These are phyloP conservation scores for Plasmodium vivax DNA, from an alignment of 169 alveolate genomes.

Conservation along the genomic window DNA sequence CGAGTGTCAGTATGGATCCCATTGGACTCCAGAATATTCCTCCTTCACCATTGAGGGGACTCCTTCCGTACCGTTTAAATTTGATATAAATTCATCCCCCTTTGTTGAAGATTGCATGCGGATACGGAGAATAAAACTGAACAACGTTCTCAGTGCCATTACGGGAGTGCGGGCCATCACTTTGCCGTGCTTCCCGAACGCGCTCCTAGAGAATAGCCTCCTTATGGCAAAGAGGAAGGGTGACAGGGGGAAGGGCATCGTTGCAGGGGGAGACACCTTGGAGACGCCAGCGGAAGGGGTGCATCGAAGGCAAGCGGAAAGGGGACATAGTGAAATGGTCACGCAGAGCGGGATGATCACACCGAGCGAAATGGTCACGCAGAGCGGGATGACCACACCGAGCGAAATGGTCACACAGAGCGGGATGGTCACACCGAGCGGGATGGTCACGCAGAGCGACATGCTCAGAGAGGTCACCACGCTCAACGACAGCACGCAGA, in stretches of 20 bases:
- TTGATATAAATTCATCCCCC: constrained; percentile 70
- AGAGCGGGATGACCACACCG: no score
- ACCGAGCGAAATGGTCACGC: neutral
- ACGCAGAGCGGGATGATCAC: neutral
- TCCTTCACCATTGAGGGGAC: constrained; percentile 83
- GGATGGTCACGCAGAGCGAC: neutral
- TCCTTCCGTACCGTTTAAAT: constrained; percentile 79
- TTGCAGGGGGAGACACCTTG: neutral
- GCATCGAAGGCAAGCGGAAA: neutral
- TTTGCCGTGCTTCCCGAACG: constrained; percentile 72
- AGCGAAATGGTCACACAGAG: neutral
- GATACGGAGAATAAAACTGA: constrained; percentile 65
- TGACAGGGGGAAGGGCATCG: neutral
- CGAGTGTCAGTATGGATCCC: constrained; percentile 60
- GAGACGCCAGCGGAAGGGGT: neutral
- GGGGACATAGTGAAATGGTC: neutral
- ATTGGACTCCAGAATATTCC: constrained; percentile 83
- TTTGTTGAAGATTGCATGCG: constrained; percentile 58
- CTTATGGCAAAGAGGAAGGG: constrained; percentile 60
- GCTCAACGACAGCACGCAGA: neutral
- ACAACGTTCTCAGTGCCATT: constrained; percentile 56
- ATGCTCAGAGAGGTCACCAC: neutral
- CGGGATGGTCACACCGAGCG: neutral
- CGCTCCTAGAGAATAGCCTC: constrained; percentile 63
- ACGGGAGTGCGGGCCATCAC: constrained; percentile 67